These are phyloP conservation scores for Sugiyamaella smithiae DNA, from an alignment of 805 yeast species.

Conservation along the genomic window DNA sequence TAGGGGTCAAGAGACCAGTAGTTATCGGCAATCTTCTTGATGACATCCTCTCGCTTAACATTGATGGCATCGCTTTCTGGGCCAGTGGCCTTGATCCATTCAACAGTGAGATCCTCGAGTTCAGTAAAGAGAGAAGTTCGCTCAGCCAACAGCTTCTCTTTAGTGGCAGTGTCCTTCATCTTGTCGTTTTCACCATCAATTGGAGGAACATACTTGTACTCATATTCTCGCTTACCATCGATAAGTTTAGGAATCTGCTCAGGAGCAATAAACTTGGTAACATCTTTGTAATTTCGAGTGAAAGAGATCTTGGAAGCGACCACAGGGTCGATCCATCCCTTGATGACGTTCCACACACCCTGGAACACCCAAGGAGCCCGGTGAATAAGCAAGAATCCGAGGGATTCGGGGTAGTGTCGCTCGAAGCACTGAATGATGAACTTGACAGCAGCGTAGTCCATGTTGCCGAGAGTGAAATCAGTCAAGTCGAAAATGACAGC, in stretches of 20 bases:
- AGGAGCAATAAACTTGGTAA: slow-evolving; percentile 57
- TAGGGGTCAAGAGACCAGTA: slow-evolving; percentile 76
- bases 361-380: slow-evolving; percentile 97
- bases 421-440: slow-evolving; percentile 87
- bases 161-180: slow-evolving; percentile 44
- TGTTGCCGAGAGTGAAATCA: slow-evolving; percentile 83
- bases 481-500: slow-evolving; percentile 82
- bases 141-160: slow-evolving; percentile 45
- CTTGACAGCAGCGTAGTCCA: slow-evolving; percentile 91
- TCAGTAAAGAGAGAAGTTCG: slow-evolving; percentile 53
- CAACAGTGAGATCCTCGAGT: slow-evolving; percentile 62
- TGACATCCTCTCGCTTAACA: slow-evolving; percentile 44
- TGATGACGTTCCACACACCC: slow-evolving; percentile 90
- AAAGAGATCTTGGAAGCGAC: slow-evolving; percentile 89
- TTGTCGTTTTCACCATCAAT: slow-evolving; percentile 53
- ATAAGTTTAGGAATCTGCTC: slow-evolving; percentile 63
- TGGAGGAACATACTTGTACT: slow-evolving; percentile 62
- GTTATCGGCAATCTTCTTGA: slow-evolving; percentile 54
- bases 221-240: slow-evolving; percentile 69
- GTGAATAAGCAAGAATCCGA: slow-evolving; percentile 81
- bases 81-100: slow-evolving; percentile 65
- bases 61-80: slow-evolving; percentile 49
- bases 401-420: slow-evolving; percentile 93
- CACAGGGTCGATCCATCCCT: slow-evolving; percentile 94
- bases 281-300: slow-evolving; percentile 67